Evolutionary conservation across 2,329 filamentous ascomycete genomes (phyloP).

Genomic region (Fusarium sambucinum): DNA sequence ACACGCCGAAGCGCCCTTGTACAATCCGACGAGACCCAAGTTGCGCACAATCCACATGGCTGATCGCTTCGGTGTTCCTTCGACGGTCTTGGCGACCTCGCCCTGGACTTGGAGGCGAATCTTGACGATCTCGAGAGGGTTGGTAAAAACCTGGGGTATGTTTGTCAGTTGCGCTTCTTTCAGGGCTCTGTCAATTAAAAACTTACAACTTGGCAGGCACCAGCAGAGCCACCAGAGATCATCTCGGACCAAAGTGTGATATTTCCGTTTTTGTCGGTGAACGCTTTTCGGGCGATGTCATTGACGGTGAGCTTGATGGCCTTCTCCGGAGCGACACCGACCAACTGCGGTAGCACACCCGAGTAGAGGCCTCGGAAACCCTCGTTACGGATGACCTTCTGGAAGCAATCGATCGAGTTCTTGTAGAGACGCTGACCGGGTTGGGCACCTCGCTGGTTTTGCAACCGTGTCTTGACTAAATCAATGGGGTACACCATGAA

Average conservation of each 20-base stretch:
- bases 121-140: conserved; percentile 98
- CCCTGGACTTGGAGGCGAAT: conserved; percentile 98
- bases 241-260: conserved; percentile 81
- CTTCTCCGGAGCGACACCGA: conserved; percentile 98
- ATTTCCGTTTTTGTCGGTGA: conserved; percentile 80
- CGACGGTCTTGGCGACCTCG: conserved; percentile 88
- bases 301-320: conserved; percentile 99
- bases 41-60: conserved; percentile 99
- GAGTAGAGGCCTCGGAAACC: conserved; percentile 92
- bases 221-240: conserved; percentile 87
- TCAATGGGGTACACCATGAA: conserved; percentile 99
- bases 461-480: conserved; percentile 97
- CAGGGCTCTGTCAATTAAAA: background rate
- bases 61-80: conserved; percentile 85
- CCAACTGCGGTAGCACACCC: conserved; percentile 92
- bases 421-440: conserved; percentile 93
- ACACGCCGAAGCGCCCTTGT: conserved; percentile 96
- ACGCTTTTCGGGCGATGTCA: conserved; percentile 83
- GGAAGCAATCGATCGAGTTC: conserved; percentile 95
- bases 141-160: conserved; percentile 82
- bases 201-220: conserved; percentile 93
- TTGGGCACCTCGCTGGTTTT: conserved; percentile 88
- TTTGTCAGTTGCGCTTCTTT: conserved; percentile 15
- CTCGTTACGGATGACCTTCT: conserved; percentile 93
- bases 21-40: conserved; percentile 91